A percentile compares a stretch with the other conserved stretches of the same genome.
Evolutionary conservation across 176 grass and related monocot genomes (phyloP).

Genomic region (Oryza meyeriana): DNA sequence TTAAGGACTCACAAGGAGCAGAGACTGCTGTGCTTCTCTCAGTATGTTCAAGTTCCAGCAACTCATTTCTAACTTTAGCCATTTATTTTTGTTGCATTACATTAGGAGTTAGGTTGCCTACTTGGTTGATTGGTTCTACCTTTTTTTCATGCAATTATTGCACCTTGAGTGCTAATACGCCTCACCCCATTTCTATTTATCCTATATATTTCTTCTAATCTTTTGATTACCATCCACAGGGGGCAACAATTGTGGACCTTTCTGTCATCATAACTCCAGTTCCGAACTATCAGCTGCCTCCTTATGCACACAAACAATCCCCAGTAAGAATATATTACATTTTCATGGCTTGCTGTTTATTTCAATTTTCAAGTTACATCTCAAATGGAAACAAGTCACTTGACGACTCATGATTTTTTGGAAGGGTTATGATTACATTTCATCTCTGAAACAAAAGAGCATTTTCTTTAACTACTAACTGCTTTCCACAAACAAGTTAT

Average conservation of each 20-base stretch:
- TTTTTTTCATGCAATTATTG: not conserved
- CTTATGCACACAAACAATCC: slow-evolving; percentile 48
- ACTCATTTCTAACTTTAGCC: not conserved
- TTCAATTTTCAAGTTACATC: not conserved
- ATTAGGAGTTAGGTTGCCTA: not conserved
- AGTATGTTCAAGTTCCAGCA: slow-evolving; percentile 44
- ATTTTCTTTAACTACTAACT: not conserved
- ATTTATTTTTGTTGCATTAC: not conserved
- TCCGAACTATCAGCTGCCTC: slow-evolving; percentile 84
- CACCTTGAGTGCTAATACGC: not conserved
- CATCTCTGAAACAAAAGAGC: not conserved
- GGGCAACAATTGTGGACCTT: slow-evolving; percentile 86
- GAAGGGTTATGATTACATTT: not conserved
- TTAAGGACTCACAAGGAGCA: slow-evolving; percentile 90
- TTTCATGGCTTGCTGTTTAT: not conserved
- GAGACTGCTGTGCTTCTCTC: slow-evolving; percentile 94
- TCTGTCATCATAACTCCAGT: slow-evolving; percentile 77
- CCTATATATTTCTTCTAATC: slow-evolving; percentile 5
- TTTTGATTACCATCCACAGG: slow-evolving; percentile 46
- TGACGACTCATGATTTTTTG: not conserved
- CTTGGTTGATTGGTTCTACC: not conserved
- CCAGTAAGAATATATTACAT: slow-evolving; percentile 36
- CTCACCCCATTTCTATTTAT: not conserved
- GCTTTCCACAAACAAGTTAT: not conserved
- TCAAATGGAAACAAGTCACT: not conserved